Conservation (phyloP, 2,329 filamentous ascomycete genomes). For the Coniosporium tulheliwenetii region DNA sequence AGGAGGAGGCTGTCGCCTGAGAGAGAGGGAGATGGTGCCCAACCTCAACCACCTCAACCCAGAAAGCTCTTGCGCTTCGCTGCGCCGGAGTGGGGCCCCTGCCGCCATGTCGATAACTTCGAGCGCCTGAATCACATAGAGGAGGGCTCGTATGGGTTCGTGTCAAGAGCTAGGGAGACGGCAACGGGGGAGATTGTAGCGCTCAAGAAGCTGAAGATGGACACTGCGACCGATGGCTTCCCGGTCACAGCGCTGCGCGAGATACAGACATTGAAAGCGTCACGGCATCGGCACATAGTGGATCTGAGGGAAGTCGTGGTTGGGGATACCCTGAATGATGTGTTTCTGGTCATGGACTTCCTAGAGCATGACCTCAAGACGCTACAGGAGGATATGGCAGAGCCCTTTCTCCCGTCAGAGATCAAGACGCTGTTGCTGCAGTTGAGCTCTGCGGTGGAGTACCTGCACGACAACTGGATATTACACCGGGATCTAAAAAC, state of each 20-base stretch:
- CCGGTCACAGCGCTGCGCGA: constrained; percentile 87
- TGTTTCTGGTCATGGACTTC: constrained; percentile 94
- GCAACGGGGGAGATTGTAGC: constrained; percentile 70
- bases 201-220: constrained; percentile 85
- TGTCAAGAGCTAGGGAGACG: constrained; percentile 66
- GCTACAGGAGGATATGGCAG: constrained; percentile 82
- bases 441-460: constrained; percentile 63
- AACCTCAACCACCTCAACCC: constrained; percentile 17
- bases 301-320: constrained; percentile 70
- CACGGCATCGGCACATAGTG: constrained; percentile 71
- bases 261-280: constrained; percentile 78
- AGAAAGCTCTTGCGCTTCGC: constrained; percentile 58
- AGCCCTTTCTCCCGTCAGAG: constrained; percentile 85
- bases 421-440: constrained; percentile 81
- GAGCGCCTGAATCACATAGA: constrained; percentile 93
- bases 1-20: constrained; percentile 45
- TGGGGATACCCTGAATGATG: constrained; percentile 47
- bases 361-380: constrained; percentile 93
- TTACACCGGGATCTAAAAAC: constrained; percentile 84
- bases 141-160: constrained; percentile 91
- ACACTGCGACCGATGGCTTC: constrained; percentile 62
- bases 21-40: constrained; percentile 8
- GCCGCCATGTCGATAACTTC: constrained; percentile 71
- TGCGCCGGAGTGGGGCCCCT: constrained; percentile 49
- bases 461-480: constrained; percentile 81